These are phyloP conservation scores for Cydonia oblonga DNA, from an alignment of 331 rosid species.

Conservation along the genomic window DNA sequence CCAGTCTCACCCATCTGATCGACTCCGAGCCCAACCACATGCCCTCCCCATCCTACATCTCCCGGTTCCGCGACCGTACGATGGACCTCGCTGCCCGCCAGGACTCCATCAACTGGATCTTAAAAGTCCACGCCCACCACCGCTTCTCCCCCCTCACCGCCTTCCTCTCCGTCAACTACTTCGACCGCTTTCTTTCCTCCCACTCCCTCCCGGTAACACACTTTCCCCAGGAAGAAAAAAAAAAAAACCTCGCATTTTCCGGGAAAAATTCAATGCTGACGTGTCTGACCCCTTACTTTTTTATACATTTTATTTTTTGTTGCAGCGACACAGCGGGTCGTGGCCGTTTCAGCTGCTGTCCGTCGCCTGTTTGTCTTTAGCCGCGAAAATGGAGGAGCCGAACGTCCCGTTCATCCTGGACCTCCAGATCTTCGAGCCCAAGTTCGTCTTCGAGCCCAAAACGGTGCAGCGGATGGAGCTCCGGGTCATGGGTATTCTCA, in stretches of 20 bases:
- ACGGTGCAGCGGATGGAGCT: constrained; percentile 70
- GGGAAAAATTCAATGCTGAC: background rate
- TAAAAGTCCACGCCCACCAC: constrained; percentile 47
- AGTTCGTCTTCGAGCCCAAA: constrained; percentile 42
- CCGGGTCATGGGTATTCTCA: constrained; percentile 36
- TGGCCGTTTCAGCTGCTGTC: constrained; percentile 68
- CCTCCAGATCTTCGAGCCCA: constrained; percentile 48
- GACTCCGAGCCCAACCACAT: constrained; percentile 31
- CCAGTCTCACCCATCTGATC: constrained; percentile 18
- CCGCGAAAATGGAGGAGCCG: constrained; percentile 74
- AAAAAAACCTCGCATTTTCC: background rate
- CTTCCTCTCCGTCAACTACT: constrained; percentile 55
- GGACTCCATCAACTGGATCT: constrained; percentile 70
- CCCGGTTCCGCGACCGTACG: constrained; percentile 27
- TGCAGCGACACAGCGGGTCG: constrained; percentile 17
- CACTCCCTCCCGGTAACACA: constrained; percentile 37
- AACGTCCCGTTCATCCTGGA: constrained; percentile 42
- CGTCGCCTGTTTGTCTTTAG: constrained; percentile 68
- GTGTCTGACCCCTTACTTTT: background rate
- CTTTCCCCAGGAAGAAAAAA: background rate
- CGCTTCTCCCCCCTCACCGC: constrained; percentile 56
- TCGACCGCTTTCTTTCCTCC: constrained; percentile 65
- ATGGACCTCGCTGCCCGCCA: constrained; percentile 40
- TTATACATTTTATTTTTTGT: background rate
- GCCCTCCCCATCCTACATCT: constrained; percentile 30